phyloP scores from a whole-genome alignment of 768 basidiomycete genomes.

The Podaxis sp. region DNA sequence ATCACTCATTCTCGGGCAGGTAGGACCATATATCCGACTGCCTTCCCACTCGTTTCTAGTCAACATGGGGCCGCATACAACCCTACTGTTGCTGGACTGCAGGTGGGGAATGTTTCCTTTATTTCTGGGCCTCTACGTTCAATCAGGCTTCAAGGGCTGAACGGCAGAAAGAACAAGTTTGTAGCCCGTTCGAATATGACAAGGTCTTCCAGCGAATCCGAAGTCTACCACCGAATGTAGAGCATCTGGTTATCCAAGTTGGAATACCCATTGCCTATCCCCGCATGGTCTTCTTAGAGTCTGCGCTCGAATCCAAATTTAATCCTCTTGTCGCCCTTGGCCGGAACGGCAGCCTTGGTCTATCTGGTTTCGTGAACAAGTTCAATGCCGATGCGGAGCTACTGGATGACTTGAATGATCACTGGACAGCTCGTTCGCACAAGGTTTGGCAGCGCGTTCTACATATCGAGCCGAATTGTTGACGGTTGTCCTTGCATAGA shows the following conservation, averaged over 20 bases:
- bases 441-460: conserved; percentile 47
- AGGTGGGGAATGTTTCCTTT: conserved; percentile 49
- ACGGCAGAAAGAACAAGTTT: conserved; percentile 78
- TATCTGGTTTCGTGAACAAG: conserved; percentile 83
- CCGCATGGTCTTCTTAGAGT: conserved; percentile 87
- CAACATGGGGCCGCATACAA: conserved; percentile 76
- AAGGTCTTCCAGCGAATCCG: conserved; percentile 66
- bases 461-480: not conserved
- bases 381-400: conserved; percentile 93
- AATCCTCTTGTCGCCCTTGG: conserved; percentile 85
- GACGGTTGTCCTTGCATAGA: conserved; percentile 39
- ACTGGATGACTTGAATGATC: conserved; percentile 92
- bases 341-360: conserved; percentile 60
- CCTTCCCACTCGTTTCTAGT: conserved; percentile 83
- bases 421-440: conserved; percentile 84
- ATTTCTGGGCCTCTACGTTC: conserved; percentile 7
- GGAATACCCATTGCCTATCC: conserved; percentile 90
- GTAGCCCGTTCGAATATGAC: conserved; percentile 70
- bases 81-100: conserved; percentile 79
- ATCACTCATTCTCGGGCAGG: conserved; percentile 71
- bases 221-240: conserved; percentile 59
- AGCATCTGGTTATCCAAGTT: conserved; percentile 83
- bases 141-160: conserved; percentile 62
- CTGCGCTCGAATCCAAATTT: conserved; percentile 72
- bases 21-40: conserved; percentile 75